phyloP scores from a whole-genome alignment of 202 grass and related monocot species.

The Sporobolus alterniflorus region DNA sequence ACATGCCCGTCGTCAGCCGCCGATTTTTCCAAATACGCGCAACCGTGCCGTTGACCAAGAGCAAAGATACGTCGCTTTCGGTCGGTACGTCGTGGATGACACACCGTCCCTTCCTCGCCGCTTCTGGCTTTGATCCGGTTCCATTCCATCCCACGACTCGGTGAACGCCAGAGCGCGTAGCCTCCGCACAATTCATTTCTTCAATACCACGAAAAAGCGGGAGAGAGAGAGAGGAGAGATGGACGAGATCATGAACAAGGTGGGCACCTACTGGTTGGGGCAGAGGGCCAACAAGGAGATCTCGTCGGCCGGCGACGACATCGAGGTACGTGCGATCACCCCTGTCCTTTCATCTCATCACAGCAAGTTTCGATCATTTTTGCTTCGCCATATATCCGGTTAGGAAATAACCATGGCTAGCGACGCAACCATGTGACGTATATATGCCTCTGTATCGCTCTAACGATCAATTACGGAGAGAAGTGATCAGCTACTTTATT shows the following conservation, averaged over 20 bases:
- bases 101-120: background rate
- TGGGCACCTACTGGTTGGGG: constrained; percentile 69
- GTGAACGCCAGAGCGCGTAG: background rate
- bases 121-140: constrained; percentile 33
- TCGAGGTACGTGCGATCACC: constrained; percentile 53
- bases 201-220: background rate
- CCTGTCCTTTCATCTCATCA: background rate
- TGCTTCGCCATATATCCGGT: background rate
- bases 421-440: too few species aligned
- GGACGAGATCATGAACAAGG: constrained; percentile 86
- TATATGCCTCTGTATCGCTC: background rate
- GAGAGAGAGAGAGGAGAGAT: constrained; percentile 33
- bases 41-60: constrained; percentile 26
- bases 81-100: constrained; percentile 8
- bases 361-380: background rate
- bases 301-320: constrained; percentile 75
- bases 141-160: constrained; percentile 14
- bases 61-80: constrained; percentile 40
- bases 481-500: background rate
- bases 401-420: background rate
- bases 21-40: constrained; percentile 24
- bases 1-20: background rate
- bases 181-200: constrained; percentile 6
- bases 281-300: constrained; percentile 79
- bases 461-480: too few species aligned